phyloP scores from a whole-genome alignment of 2,329 filamentous ascomycete genomes.

The Xylariales sp. region DNA sequence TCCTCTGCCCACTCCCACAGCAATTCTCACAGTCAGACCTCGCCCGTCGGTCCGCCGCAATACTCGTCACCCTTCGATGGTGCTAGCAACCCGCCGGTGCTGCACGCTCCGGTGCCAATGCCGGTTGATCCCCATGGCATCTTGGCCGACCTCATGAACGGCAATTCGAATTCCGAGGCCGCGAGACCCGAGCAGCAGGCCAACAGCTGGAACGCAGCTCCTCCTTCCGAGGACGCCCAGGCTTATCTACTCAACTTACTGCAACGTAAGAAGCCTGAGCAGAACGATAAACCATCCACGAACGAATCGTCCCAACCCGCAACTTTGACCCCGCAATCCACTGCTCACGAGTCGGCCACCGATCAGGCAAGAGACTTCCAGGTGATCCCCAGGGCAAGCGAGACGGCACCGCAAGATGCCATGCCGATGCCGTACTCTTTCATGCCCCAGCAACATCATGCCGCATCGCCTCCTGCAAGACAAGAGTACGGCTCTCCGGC shows the following conservation, averaged over 20 bases:
- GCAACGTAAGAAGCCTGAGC: slow-evolving; percentile 68
- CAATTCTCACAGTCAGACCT: slow-evolving; percentile 21
- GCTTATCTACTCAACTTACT: slow-evolving; percentile 82
- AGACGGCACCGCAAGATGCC: slow-evolving; percentile 19
- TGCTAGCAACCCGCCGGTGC: slow-evolving; percentile 21
- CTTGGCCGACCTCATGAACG: slow-evolving; percentile 57
- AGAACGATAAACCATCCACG: slow-evolving; percentile 44
- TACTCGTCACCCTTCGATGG: slow-evolving; percentile 16
- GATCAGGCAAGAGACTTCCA: slow-evolving; percentile 22
- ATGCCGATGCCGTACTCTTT: slow-evolving; percentile 21
- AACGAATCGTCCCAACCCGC: slow-evolving; percentile 38
- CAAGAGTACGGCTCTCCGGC: slow-evolving; percentile 23
- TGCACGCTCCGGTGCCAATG: slow-evolving; percentile 54
- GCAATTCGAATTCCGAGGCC: slow-evolving; percentile 45
- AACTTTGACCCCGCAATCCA: slow-evolving; percentile 42
- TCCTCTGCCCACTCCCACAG: slow-evolving; percentile 25
- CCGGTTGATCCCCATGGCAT: slow-evolving; percentile 53
- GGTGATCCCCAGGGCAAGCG: slow-evolving; percentile 16
- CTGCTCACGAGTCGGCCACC: slow-evolving; percentile 23
- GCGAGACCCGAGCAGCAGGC: slow-evolving; percentile 30
- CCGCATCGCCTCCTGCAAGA: slow-evolving; percentile 21
- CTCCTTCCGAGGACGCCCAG: slow-evolving; percentile 65
- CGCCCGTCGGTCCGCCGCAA: slow-evolving; percentile 19
- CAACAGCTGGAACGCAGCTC: slow-evolving; percentile 38
- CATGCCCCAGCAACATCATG: slow-evolving; percentile 16